Evolutionary conservation across 208 protist species (phyloP).

Genomic region (Leishmania major): DNA sequence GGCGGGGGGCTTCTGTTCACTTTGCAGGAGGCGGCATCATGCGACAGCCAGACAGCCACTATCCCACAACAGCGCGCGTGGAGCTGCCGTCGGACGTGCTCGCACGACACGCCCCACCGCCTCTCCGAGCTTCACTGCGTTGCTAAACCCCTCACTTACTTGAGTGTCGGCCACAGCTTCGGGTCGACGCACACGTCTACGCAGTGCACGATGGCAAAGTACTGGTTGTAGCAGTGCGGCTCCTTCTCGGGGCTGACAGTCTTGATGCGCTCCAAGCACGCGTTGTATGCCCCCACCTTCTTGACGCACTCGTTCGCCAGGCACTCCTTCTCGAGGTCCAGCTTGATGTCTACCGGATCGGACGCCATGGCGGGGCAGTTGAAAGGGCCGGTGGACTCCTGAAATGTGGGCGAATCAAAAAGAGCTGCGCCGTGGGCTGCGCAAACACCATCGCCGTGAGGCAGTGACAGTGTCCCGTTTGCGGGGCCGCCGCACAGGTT

Average conservation of each 20-base stretch:
- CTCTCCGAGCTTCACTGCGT: background rate
- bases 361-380: slow-evolving; percentile 37
- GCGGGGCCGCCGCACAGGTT: background rate
- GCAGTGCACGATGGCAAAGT: slow-evolving; percentile 85
- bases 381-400: background rate
- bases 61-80: background rate
- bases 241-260: slow-evolving; percentile 54
- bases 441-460: background rate
- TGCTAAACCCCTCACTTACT: slow-evolving; percentile 28
- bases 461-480: background rate
- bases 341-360: slow-evolving; percentile 75
- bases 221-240: slow-evolving; percentile 81
- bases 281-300: slow-evolving; percentile 68
- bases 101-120: background rate
- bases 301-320: slow-evolving; percentile 60
- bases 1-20: background rate
- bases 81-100: background rate
- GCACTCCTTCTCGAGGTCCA: slow-evolving; percentile 77
- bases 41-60: background rate
- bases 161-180: slow-evolving; percentile 81
- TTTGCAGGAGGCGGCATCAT: background rate
- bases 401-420: background rate
- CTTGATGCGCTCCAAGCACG: slow-evolving; percentile 83
- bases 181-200: slow-evolving; percentile 79
- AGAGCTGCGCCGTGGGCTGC: background rate